These are phyloP conservation scores for Lycium ferocissimum DNA, from an alignment of 257 asterid species.

Conservation along the genomic window DNA sequence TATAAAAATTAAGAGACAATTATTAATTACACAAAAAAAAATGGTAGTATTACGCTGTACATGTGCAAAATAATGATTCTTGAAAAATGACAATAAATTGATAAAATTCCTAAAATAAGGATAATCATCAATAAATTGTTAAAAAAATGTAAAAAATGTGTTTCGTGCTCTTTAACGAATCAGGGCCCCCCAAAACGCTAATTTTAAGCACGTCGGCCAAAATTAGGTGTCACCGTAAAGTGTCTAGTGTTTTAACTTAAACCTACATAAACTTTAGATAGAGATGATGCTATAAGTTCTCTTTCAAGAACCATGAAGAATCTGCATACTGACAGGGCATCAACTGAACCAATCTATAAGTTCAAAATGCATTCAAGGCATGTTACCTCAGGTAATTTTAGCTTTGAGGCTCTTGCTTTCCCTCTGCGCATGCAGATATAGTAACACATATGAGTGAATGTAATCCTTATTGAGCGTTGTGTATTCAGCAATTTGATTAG, in stretches of 20 bases:
- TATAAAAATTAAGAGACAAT: too few relatives aligned
- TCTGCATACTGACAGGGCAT: not conserved
- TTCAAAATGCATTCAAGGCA: not conserved
- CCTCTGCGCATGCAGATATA: not conserved
- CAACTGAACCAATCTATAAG: slow-evolving; percentile 13
- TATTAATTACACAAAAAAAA: too few relatives aligned
- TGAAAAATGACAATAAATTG: too few relatives aligned
- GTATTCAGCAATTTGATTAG: not conserved
- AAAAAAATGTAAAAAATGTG: too few relatives aligned
- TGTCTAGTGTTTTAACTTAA: not conserved
- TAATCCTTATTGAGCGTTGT: not conserved
- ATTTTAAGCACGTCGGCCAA: too few relatives aligned
- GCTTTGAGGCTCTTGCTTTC: not conserved
- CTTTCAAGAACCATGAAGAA: slow-evolving; percentile 10
- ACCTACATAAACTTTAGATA: not conserved
- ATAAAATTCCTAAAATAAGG: too few relatives aligned
- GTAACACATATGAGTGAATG: not conserved
- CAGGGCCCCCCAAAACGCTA: too few relatives aligned
- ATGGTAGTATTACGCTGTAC: too few relatives aligned
- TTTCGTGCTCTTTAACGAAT: too few relatives aligned
- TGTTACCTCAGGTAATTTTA: not conserved
- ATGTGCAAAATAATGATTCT: too few relatives aligned
- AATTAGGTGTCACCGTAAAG: too few relatives aligned
- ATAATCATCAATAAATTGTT: too few relatives aligned
- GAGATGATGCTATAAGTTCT: not conserved